A percentile compares a stretch with the other conserved stretches of the same genome.
These are phyloP conservation scores for Ammopiptanthus mongolicus DNA, from an alignment of 306 rosid genomes.

Conservation along the genomic window DNA sequence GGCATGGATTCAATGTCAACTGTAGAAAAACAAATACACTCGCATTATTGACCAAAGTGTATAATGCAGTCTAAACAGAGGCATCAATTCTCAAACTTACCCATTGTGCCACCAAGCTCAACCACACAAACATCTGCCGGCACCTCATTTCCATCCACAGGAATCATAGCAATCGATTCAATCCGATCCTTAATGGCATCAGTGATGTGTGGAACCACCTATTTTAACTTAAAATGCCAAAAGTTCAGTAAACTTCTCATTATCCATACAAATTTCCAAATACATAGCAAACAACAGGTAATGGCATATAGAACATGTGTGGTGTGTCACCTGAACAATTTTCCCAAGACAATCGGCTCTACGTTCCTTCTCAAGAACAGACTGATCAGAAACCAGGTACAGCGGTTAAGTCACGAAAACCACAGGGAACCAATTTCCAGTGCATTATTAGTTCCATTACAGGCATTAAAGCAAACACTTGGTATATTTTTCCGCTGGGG, in stretches of 20 bases:
- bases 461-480: slow-evolving; percentile 48
- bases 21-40: slow-evolving; percentile 24
- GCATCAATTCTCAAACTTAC: slow-evolving; percentile 34
- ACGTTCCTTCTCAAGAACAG: slow-evolving; percentile 93
- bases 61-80: slow-evolving; percentile 15
- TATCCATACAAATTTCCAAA: neutral
- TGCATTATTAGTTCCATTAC: neutral
- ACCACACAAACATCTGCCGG: slow-evolving; percentile 98
- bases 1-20: slow-evolving; percentile 99
- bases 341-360: slow-evolving; percentile 93
- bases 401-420: slow-evolving; percentile 2
- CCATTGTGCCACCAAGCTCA: slow-evolving; percentile 97
- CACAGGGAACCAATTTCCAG: neutral
- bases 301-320: neutral
- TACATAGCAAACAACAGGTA: neutral
- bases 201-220: slow-evolving; percentile 99
- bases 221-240: slow-evolving; percentile 25
- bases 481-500: slow-evolving; percentile 89
- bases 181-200: slow-evolving; percentile 86
- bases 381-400: slow-evolving; percentile 38
- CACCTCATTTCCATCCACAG: slow-evolving; percentile 82
- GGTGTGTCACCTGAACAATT: slow-evolving; percentile 82
- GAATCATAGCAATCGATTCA: slow-evolving; percentile 72
- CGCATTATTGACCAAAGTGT: neutral
- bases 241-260: slow-evolving; percentile 10